Conservation (phyloP, 306 rosid species). For the Potentilla sterilis region DNA sequence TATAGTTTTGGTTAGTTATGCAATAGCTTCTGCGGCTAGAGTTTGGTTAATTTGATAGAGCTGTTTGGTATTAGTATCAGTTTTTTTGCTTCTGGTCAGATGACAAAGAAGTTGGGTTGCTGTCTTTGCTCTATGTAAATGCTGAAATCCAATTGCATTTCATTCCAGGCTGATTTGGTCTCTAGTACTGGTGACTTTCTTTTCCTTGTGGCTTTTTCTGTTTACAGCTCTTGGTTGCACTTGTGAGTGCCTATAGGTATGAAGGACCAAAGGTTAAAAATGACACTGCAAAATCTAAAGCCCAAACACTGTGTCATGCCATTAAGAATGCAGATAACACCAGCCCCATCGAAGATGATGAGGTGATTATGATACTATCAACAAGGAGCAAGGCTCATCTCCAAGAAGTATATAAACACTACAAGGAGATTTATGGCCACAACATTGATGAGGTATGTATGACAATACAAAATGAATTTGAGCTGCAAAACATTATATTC, state of each 20-base stretch:
- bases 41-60: neutral
- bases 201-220: too few relatives aligned
- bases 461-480: too few relatives aligned
- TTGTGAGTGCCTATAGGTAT: slow-evolving; percentile 84
- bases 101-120: neutral
- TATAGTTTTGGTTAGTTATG: neutral
- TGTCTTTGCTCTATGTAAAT: neutral
- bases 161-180: neutral
- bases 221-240: slow-evolving; percentile 71
- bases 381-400: too few relatives aligned
- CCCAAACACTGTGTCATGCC: slow-evolving; percentile 48
- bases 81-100: neutral
- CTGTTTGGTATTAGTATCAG: neutral
- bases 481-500: neutral
- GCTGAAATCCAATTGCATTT: neutral
- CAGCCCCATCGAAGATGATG: too few relatives aligned
- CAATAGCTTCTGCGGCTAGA: neutral
- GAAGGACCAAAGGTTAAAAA: slow-evolving; percentile 74
- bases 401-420: too few relatives aligned
- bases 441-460: too few relatives aligned
- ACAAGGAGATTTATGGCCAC: too few relatives aligned
- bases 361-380: too few relatives aligned
- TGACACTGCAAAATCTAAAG: slow-evolving; percentile 65
- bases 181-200: neutral
- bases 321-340: neutral